Conservation (phyloP, 345 rosid species). For the Eucalyptus pumila region DNA sequence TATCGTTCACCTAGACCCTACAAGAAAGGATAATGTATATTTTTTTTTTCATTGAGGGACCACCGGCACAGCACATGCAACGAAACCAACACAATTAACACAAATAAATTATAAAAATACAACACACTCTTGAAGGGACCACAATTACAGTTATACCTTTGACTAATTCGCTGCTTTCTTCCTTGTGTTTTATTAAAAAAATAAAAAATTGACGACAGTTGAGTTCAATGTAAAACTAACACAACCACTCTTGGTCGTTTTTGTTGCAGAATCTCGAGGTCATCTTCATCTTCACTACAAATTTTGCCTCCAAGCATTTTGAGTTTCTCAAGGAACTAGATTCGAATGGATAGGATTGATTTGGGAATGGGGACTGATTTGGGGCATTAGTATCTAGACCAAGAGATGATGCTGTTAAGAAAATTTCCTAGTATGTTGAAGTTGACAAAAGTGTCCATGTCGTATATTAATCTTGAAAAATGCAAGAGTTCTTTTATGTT, state of each 20-base stretch:
- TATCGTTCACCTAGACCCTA: neutral
- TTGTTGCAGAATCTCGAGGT: neutral
- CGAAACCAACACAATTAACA: neutral
- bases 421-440: neutral
- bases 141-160: neutral
- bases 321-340: neutral
- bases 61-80: neutral
- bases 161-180: neutral
- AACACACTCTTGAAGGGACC: neutral
- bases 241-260: neutral
- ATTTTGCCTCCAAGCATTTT: neutral
- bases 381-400: neutral
- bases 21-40: neutral
- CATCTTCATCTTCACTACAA: neutral
- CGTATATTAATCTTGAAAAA: neutral
- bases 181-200: neutral
- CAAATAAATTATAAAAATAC: neutral
- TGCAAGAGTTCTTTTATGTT: neutral
- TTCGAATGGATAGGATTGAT: neutral
- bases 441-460: neutral
- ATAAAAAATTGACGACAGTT: neutral
- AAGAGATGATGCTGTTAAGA: neutral
- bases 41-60: neutral
- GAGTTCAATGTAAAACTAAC: neutral
- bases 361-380: neutral